Evolutionary conservation across 352 stramenopile species (phyloP).

Genomic region (Phytophthora citrophthora): DNA sequence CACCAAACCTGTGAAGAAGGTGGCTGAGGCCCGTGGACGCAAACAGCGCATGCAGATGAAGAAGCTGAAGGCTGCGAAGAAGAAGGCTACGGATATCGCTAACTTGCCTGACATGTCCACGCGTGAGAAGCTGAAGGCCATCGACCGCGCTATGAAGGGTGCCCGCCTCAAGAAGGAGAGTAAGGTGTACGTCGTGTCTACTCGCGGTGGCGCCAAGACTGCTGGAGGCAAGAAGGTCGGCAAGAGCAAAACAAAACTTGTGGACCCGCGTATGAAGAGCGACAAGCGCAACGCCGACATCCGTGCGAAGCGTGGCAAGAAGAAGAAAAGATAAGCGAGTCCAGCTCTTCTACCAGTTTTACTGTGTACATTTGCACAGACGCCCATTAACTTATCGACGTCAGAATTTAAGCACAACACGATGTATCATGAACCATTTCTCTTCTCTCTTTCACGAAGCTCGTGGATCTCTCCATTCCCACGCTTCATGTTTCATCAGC

Average conservation of each 20-base stretch:
- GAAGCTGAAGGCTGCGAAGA: slow-evolving; percentile 97
- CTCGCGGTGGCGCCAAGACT: slow-evolving; percentile 66
- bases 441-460: slow-evolving; percentile 2
- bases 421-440: slow-evolving; percentile 33
- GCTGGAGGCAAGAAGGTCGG: slow-evolving; percentile 79
- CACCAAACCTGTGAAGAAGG: slow-evolving; percentile 98
- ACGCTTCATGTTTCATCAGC: slow-evolving; percentile 43
- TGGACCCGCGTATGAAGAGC: slow-evolving; percentile 98
- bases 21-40: slow-evolving; percentile 96
- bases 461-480: slow-evolving; percentile 50
- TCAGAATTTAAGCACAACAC: slow-evolving; percentile 33
- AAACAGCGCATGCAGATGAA: slow-evolving; percentile 95
- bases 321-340: slow-evolving; percentile 80
- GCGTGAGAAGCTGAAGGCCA: slow-evolving; percentile 97
- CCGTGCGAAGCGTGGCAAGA: slow-evolving; percentile 84
- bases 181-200: slow-evolving; percentile 97
- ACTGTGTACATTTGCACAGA: slow-evolving; percentile 27
- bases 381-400: slow-evolving; percentile 61
- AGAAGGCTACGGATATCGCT: slow-evolving; percentile 96
- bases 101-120: slow-evolving; percentile 97
- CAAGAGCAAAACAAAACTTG: slow-evolving; percentile 94
- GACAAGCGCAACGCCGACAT: slow-evolving; percentile 93
- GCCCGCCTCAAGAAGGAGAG: slow-evolving; percentile 90
- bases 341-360: slow-evolving; percentile 33
- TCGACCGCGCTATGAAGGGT: slow-evolving; percentile 97